Evolutionary conservation across 1,139 yeast species (phyloP).

Genomic region (Debaryomyces sp.): DNA sequence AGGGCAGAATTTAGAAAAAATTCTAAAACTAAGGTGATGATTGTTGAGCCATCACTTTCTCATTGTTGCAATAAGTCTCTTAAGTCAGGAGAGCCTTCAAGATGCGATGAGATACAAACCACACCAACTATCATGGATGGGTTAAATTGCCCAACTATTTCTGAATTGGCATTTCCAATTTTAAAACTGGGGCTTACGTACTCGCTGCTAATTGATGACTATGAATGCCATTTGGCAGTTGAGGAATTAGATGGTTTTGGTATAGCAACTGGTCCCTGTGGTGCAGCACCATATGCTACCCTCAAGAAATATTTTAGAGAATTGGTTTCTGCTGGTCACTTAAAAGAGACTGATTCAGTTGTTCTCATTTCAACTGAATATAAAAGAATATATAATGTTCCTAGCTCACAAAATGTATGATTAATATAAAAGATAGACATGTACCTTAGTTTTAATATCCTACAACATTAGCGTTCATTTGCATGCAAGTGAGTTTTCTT

Average conservation of each 20-base stretch:
- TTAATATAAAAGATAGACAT: neutral
- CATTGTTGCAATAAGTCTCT: neutral
- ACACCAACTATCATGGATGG: neutral
- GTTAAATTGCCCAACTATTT: neutral
- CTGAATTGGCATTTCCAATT: neutral
- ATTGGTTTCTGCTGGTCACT: neutral
- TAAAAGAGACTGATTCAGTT: neutral
- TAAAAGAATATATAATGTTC: neutral
- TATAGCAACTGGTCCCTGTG: neutral
- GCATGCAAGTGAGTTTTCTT: too few relatives aligned
- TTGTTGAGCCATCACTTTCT: neutral
- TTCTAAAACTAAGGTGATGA: slow-evolving; percentile 6
- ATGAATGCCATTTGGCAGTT: neutral
- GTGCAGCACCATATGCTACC: neutral
- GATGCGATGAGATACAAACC: neutral
- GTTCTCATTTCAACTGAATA: neutral
- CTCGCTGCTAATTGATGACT: neutral
- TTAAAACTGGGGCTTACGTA: neutral
- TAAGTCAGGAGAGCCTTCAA: neutral
- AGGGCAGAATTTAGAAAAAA: neutral
- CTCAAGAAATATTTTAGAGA: neutral
- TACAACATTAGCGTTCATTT: too few relatives aligned
- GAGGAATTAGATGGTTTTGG: neutral
- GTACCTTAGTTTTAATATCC: too few relatives aligned
- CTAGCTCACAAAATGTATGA: neutral